Base-by-base conservation (phyloP, 257 asterid species). In the Avicennia marina region DNA sequence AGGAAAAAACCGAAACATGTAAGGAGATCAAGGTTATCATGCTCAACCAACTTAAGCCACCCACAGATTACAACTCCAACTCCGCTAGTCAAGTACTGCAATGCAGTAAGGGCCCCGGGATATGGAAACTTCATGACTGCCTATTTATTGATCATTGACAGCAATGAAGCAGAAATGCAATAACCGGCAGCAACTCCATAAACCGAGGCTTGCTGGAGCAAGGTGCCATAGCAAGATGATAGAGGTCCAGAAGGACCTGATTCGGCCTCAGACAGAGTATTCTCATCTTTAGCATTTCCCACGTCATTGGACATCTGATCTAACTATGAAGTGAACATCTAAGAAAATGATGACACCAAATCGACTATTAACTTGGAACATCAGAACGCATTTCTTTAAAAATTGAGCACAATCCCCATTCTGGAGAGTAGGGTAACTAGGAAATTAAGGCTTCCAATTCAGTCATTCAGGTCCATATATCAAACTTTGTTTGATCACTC, bases 111-210 rank as follows among this genome's bases (percentile, higher is more conserved):
- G 15, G 98, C 95, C 16, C 96, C 98, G 0, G 98, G 98, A 70
- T 88, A 91, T 6, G 96, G 98, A 47, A 91, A 91, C 72, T 77
- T 91, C 98, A 87, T 91, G 21, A 91, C 77, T 17, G 98, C 96
- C 98, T 95, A 91, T 77, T 91, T 88, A 59, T 88, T 91, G 69
- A 91, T 91, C 69, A 91, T 91, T 13, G 95, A 83, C 5, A 91
- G 83, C 56, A 91, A 64, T 2, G 95, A 85, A 24, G 96, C 98
- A 6, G 98, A 88, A 40, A 91, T 11, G 73, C 96, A 88, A 66
- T 91, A 87, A 15, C 96, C 98, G 12, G 83, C 91, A 12, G 98
- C 96, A 22, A 91, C 52, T 38, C 98, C 98, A 58, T 91, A 91
- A 15, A 88, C 77, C 0, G 95, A 87, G 7, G 72, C 93, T 42